Percentiles rank a stretch among this genome's conserved stretches.
Evolutionary conservation across 1,139 yeast genomes (phyloP).

Genomic region (Suhomyces taliae): DNA sequence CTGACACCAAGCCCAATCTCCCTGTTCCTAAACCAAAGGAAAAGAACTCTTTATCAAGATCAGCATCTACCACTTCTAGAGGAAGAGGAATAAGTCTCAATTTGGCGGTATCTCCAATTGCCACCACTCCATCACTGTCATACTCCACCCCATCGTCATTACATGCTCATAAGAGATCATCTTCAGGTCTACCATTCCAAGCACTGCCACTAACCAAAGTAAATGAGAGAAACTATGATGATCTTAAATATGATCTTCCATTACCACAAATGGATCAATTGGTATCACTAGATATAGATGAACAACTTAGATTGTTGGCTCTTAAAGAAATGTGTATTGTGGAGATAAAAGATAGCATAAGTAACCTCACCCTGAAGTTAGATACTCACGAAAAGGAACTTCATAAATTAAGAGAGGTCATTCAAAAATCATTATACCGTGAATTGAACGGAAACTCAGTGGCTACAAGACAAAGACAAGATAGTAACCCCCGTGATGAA

Average conservation of each 20-base stretch:
- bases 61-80: slow-evolving; percentile 15
- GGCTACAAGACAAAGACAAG: slow-evolving; percentile 17
- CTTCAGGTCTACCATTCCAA: not conserved
- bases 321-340: slow-evolving; percentile 62
- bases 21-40: not conserved
- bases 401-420: slow-evolving; percentile 43
- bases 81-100: slow-evolving; percentile 33
- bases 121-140: slow-evolving; percentile 2
- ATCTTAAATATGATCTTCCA: slow-evolving; percentile 18
- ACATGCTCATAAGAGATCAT: slow-evolving; percentile 1
- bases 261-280: slow-evolving; percentile 37
- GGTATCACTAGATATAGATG: slow-evolving; percentile 43
- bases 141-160: not conserved
- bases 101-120: slow-evolving; percentile 32
- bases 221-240: slow-evolving; percentile 3
- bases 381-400: slow-evolving; percentile 47
- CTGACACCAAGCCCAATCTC: not conserved
- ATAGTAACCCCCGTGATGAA: slow-evolving; percentile 36
- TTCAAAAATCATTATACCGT: slow-evolving; percentile 41
- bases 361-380: slow-evolving; percentile 30
- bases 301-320: slow-evolving; percentile 58
- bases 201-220: slow-evolving; percentile 4
- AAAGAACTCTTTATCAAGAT: slow-evolving; percentile 9
- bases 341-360: slow-evolving; percentile 53
- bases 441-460: slow-evolving; percentile 23